phyloP scores from a whole-genome alignment of 192 early-diverging fungal genomes.

The Rhizophagus prolifer region DNA sequence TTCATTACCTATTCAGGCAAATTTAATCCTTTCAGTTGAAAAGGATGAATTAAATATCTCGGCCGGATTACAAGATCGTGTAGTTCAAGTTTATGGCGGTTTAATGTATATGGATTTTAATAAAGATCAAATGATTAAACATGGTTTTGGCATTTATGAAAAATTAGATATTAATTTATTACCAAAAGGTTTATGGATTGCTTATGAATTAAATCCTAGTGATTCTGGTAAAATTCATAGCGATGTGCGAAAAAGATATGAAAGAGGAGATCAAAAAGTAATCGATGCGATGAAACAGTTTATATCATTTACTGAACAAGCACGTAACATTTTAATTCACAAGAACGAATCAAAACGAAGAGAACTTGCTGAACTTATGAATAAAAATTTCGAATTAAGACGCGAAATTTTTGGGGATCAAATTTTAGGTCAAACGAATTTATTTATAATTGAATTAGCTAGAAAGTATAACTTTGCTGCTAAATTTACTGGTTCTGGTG shows the following conservation, averaged over 20 bases:
- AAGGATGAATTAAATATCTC: constrained; percentile 55
- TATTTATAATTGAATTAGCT: constrained; percentile 53
- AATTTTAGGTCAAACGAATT: constrained; percentile 48
- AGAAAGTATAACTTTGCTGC: constrained; percentile 46
- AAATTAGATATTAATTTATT: constrained; percentile 35
- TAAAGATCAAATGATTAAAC: constrained; percentile 41
- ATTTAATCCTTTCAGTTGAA: constrained; percentile 55
- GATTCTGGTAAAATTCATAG: constrained; percentile 63
- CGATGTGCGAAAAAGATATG: constrained; percentile 49
- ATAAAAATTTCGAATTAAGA: constrained; percentile 54
- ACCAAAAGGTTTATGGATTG: constrained; percentile 45
- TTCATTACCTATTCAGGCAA: constrained; percentile 50
- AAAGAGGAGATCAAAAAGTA: constrained; percentile 55
- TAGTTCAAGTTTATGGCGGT: constrained; percentile 63
- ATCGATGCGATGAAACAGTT: constrained; percentile 55
- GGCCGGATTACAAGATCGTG: constrained; percentile 64
- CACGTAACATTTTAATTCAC: constrained; percentile 34
- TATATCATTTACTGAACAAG: constrained; percentile 41
- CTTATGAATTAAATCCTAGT: constrained; percentile 55
- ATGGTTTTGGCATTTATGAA: constrained; percentile 51
- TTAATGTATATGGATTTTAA: constrained; percentile 67
- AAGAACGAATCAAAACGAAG: constrained; percentile 15
- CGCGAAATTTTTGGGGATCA: constrained; percentile 51
- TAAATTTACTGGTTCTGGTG: constrained; percentile 62
- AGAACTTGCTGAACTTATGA: constrained; percentile 52